phyloP scores from a whole-genome alignment of 495 filamentous ascomycete species.

The Friedmanniomyces simplex region DNA sequence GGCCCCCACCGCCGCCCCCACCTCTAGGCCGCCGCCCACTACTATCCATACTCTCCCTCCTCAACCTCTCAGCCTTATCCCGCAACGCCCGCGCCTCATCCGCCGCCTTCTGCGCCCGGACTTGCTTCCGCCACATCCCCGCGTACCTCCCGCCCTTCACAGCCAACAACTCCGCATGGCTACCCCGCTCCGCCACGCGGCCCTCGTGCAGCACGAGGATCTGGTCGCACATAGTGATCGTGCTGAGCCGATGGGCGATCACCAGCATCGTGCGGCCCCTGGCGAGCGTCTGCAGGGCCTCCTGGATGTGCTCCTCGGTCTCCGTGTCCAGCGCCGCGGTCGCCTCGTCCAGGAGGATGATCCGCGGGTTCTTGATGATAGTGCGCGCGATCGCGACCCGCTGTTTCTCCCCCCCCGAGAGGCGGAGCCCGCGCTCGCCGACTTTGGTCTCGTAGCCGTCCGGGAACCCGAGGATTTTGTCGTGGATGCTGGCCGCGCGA shows the following conservation, averaged over 20 bases:
- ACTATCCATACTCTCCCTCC: conserved; percentile 31
- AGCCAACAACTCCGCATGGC: conserved; percentile 72
- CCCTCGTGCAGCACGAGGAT: conserved; percentile 88
- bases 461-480: conserved; percentile 87
- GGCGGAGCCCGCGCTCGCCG: conserved; percentile 82
- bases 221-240: conserved; percentile 87
- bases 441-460: conserved; percentile 88
- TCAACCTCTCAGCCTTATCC: conserved; percentile 47
- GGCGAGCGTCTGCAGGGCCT: conserved; percentile 67
- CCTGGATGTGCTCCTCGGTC: conserved; percentile 92
- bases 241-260: conserved; percentile 82
- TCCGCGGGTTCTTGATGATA: conserved; percentile 88
- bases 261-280: conserved; percentile 76
- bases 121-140: conserved; percentile 94
- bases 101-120: conserved; percentile 72
- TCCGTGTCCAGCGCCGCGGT: conserved; percentile 92
- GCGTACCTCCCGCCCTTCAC: conserved; percentile 72
- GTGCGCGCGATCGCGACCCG: conserved; percentile 94
- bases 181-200: conserved; percentile 72
- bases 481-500: conserved; percentile 85
- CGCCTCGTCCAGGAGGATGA: conserved; percentile 94
- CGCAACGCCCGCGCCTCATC: conserved; percentile 52
- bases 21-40: neutral
- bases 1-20: neutral
- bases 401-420: conserved; percentile 95